A percentile compares a stretch with the other conserved stretches of the same genome.
phyloP scores from a whole-genome alignment of 2,329 filamentous ascomycete species.

The Calonectria henricotiae region DNA sequence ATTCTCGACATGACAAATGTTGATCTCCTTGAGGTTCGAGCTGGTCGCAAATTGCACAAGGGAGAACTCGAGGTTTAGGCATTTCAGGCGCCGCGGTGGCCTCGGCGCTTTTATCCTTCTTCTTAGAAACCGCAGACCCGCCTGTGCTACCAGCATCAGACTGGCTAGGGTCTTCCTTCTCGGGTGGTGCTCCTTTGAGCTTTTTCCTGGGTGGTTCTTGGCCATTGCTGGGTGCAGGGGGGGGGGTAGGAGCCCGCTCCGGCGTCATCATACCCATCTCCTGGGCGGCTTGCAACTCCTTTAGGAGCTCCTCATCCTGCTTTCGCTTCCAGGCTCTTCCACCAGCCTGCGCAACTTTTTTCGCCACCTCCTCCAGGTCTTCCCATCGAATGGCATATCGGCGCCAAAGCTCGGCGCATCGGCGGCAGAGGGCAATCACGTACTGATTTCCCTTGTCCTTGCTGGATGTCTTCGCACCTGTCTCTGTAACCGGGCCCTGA shows the following conservation, averaged over 20 bases:
- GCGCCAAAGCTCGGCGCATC: slow-evolving; percentile 94
- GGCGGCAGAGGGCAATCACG: slow-evolving; percentile 87
- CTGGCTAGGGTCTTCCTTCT: slow-evolving; percentile 66
- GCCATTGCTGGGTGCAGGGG: slow-evolving; percentile 50
- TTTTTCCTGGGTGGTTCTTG: slow-evolving; percentile 77
- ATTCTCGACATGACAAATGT: slow-evolving; percentile 87
- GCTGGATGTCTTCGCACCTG: slow-evolving; percentile 69
- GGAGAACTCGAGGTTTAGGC: slow-evolving; percentile 83
- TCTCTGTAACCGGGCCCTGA: slow-evolving; percentile 79
- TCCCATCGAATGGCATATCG: slow-evolving; percentile 98
- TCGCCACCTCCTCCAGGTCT: slow-evolving; percentile 90
- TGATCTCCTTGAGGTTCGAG: slow-evolving; percentile 81
- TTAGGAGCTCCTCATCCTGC: slow-evolving; percentile 91
- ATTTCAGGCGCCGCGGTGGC: slow-evolving; percentile 80
- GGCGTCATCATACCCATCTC: slow-evolving; percentile 68
- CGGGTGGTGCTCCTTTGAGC: slow-evolving; percentile 69
- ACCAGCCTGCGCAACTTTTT: slow-evolving; percentile 86
- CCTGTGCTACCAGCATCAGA: slow-evolving; percentile 65
- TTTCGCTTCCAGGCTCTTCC: slow-evolving; percentile 89
- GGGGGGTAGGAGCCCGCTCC: slow-evolving; percentile 62
- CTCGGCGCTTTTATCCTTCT: slow-evolving; percentile 72
- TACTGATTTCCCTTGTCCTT: slow-evolving; percentile 86
- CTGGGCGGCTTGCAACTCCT: slow-evolving; percentile 78
- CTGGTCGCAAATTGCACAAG: slow-evolving; percentile 88
- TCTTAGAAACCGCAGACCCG: slow-evolving; percentile 63